Evolutionary conservation across 1,284 basidiomycete genomes (phyloP).

Genomic region (Cystodermella granulosa): DNA sequence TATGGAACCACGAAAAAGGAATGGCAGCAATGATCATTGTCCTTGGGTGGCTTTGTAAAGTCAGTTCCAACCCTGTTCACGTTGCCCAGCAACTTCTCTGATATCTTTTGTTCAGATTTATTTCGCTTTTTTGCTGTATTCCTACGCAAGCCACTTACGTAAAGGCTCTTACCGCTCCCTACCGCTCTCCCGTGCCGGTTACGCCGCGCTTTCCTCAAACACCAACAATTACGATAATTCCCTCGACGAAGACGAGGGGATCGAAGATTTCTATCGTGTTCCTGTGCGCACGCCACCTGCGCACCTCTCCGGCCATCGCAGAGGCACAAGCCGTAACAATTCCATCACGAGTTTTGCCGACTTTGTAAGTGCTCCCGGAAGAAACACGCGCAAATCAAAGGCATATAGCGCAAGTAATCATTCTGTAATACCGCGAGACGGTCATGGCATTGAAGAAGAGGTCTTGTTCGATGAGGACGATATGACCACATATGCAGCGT

Average conservation of each 20-base stretch:
- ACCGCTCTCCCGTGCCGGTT: slow-evolving; percentile 53
- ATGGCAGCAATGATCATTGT: slow-evolving; percentile 74
- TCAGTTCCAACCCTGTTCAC: slow-evolving; percentile 36
- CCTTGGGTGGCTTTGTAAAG: slow-evolving; percentile 86
- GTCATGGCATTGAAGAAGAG: slow-evolving; percentile 43
- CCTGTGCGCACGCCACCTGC: slow-evolving; percentile 19
- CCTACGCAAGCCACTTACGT: slow-evolving; percentile 89
- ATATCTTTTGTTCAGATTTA: slow-evolving; percentile 65
- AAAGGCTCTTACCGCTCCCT: slow-evolving; percentile 86
- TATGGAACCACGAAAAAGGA: slow-evolving; percentile 90
- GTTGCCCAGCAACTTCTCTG: background rate
- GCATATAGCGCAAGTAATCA: slow-evolving; percentile 7
- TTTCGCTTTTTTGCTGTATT: slow-evolving; percentile 87
- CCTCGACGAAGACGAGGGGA: slow-evolving; percentile 58
- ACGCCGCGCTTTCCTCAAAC: slow-evolving; percentile 25
- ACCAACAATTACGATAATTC: slow-evolving; percentile 50
- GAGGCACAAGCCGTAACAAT: slow-evolving; percentile 10
- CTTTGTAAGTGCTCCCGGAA: slow-evolving; percentile 52
- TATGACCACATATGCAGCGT: no score
- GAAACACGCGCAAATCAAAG: slow-evolving; percentile 25
- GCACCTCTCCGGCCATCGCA: slow-evolving; percentile 2
- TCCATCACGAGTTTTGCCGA: slow-evolving; percentile 53
- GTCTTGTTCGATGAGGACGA: slow-evolving; percentile 60
- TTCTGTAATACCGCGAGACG: slow-evolving; percentile 15
- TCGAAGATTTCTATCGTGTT: slow-evolving; percentile 49